phyloP scores from a whole-genome alignment of 163 green algal genomes.

The Chlorella variabilis region DNA sequence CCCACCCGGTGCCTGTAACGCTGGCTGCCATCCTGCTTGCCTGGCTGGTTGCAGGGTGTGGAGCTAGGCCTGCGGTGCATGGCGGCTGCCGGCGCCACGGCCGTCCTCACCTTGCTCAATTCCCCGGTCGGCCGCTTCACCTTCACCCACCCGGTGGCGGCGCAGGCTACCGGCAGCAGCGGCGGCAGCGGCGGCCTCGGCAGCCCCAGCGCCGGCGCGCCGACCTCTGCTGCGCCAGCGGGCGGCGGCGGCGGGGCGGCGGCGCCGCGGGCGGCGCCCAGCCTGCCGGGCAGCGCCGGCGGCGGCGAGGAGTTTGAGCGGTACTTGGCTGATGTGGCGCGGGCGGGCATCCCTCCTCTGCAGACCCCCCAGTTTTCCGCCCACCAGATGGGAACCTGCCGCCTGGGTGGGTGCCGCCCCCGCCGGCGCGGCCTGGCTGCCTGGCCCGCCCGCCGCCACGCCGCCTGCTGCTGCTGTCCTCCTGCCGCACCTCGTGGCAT shows the following conservation, averaged over 20 bases:
- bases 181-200: not conserved
- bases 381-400: slow-evolving; percentile 79
- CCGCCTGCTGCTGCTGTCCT: too few relatives aligned
- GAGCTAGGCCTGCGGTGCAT: slow-evolving; percentile 55
- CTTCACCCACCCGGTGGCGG: not conserved
- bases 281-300: not conserved
- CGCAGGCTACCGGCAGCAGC: not conserved
- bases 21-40: too few relatives aligned
- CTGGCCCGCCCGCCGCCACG: too few relatives aligned
- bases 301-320: slow-evolving; percentile 14
- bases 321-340: slow-evolving; percentile 7
- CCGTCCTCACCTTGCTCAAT: slow-evolving; percentile 52
- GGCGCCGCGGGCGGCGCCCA: not conserved
- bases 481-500: too few relatives aligned
- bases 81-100: slow-evolving; percentile 62
- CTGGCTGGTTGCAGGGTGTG: slow-evolving; percentile 64
- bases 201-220: not conserved
- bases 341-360: slow-evolving; percentile 13
- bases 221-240: not conserved
- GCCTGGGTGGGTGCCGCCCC: slow-evolving; percentile 57
- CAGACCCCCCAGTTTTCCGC: slow-evolving; percentile 53
- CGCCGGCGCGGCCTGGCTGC: too few relatives aligned
- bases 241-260: not conserved
- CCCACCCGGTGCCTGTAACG: too few relatives aligned
- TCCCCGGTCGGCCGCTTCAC: slow-evolving; percentile 20